Evolutionary conservation across 345 rosid species (phyloP).

Genomic region (Eucalyptus globulus): DNA sequence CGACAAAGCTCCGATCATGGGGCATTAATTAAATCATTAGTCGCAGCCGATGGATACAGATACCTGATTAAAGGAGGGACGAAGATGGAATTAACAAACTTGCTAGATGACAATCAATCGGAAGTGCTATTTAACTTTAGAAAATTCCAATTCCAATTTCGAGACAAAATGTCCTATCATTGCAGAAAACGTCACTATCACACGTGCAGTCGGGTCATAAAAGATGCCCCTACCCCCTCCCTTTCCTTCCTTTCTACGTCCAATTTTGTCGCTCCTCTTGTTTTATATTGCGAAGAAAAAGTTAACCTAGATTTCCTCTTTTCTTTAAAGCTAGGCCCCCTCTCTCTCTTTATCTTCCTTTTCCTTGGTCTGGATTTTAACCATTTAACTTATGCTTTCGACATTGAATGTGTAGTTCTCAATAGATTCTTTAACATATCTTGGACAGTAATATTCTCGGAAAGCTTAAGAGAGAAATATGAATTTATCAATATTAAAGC

Average conservation of each 20-base stretch:
- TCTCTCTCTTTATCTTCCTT: background rate
- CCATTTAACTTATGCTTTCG: background rate
- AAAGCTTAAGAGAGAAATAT: background rate
- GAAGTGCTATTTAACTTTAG: background rate
- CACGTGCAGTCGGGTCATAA: background rate
- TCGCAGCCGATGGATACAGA: background rate
- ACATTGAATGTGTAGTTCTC: background rate
- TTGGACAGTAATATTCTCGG: background rate
- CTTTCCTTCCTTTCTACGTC: background rate
- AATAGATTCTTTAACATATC: background rate
- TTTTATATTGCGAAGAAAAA: background rate
- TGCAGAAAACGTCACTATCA: constrained; percentile 1
- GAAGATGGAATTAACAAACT: background rate
- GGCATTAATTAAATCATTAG: background rate
- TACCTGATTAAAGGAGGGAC: background rate
- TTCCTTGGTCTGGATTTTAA: background rate
- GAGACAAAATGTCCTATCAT: background rate
- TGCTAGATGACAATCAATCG: background rate
- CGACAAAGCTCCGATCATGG: background rate
- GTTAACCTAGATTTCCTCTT: background rate
- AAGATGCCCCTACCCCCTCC: background rate
- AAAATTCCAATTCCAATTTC: background rate
- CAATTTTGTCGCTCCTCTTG: background rate
- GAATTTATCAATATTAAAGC: background rate
- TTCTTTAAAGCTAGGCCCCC: background rate